phyloP scores from a whole-genome alignment of 2,329 filamentous ascomycete genomes.

The Lasiodiplodia citricola region DNA sequence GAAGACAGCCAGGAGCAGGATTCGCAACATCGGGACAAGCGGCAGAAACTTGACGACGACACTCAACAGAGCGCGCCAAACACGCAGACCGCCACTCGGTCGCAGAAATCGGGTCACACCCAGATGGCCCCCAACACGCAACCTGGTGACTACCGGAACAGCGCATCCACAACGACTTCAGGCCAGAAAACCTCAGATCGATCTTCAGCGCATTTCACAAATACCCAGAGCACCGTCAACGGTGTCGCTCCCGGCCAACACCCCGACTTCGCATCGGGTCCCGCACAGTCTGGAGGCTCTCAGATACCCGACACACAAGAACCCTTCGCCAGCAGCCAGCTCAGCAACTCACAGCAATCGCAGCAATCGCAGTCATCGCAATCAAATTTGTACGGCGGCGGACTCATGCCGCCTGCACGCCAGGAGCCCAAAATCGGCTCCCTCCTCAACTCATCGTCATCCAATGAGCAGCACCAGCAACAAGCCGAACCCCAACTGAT shows the following conservation, averaged over 20 bases:
- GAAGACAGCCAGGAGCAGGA: constrained; percentile 48
- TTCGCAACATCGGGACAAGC: constrained; percentile 29
- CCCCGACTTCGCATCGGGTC: constrained; percentile 61
- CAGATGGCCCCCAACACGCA: constrained; percentile 64
- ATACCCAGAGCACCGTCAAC: constrained; percentile 76
- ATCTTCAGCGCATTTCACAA: constrained; percentile 66
- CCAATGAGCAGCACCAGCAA: constrained; percentile 31
- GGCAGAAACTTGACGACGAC: constrained; percentile 23
- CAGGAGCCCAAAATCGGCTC: constrained; percentile 45
- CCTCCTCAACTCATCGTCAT: constrained; percentile 45
- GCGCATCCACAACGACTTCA: constrained; percentile 84
- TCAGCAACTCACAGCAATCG: constrained; percentile 45
- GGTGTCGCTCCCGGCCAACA: constrained; percentile 58
- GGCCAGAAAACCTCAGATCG: constrained; percentile 81
- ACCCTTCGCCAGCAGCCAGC: constrained; percentile 38
- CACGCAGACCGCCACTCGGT: constrained; percentile 50
- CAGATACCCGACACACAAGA: constrained; percentile 69
- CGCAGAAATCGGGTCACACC: constrained; percentile 65
- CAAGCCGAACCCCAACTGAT: constrained; percentile 41
- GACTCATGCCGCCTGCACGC: constrained; percentile 30
- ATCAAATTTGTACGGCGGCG: constrained; percentile 24
- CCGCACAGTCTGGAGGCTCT: constrained; percentile 58
- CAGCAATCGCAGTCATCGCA: constrained; percentile 39
- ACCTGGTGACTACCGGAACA: constrained; percentile 72
- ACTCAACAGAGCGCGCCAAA: constrained; percentile 34